These are phyloP conservation scores for Periconia digitata DNA, from an alignment of 2,329 filamentous ascomycete species.

Conservation along the genomic window DNA sequence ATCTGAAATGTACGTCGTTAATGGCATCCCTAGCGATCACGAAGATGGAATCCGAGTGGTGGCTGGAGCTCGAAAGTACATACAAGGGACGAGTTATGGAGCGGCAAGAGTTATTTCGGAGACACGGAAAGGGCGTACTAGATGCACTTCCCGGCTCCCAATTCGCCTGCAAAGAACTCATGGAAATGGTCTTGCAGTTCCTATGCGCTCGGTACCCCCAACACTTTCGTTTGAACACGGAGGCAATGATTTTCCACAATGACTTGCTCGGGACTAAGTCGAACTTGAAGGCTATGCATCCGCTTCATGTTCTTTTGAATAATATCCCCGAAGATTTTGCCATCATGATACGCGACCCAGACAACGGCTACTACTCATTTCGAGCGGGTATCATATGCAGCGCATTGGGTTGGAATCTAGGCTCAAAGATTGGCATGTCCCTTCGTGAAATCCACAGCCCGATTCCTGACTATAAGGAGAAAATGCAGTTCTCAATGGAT, in stretches of 20 bases:
- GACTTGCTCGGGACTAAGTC: conserved; percentile 64
- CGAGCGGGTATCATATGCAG: conserved; percentile 78
- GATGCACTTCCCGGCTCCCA: conserved; percentile 73
- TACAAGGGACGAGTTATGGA: conserved; percentile 70
- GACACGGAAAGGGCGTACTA: conserved; percentile 66
- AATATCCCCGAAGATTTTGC: conserved; percentile 86
- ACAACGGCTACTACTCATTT: conserved; percentile 72
- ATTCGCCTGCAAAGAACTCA: conserved; percentile 78
- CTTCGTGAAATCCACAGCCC: conserved; percentile 71
- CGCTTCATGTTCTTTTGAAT: conserved; percentile 70
- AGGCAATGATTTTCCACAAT: conserved; percentile 66
- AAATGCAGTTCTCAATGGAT: conserved; percentile 87
- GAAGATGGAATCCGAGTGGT: conserved; percentile 81
- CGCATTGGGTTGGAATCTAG: conserved; percentile 76
- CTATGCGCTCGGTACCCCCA: conserved; percentile 76
- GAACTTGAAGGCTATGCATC: conserved; percentile 62
- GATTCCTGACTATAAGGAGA: conserved; percentile 83
- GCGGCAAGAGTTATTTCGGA: conserved; percentile 64
- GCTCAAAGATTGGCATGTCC: conserved; percentile 70
- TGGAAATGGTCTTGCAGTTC: conserved; percentile 85
- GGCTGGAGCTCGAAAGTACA: conserved; percentile 81
- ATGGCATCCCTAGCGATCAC: conserved; percentile 60
- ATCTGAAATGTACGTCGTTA: neutral
- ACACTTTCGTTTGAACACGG: conserved; percentile 64
- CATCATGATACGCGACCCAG: conserved; percentile 70